phyloP scores from a whole-genome alignment of 1,284 basidiomycete species.

The Irpex lacteus region DNA sequence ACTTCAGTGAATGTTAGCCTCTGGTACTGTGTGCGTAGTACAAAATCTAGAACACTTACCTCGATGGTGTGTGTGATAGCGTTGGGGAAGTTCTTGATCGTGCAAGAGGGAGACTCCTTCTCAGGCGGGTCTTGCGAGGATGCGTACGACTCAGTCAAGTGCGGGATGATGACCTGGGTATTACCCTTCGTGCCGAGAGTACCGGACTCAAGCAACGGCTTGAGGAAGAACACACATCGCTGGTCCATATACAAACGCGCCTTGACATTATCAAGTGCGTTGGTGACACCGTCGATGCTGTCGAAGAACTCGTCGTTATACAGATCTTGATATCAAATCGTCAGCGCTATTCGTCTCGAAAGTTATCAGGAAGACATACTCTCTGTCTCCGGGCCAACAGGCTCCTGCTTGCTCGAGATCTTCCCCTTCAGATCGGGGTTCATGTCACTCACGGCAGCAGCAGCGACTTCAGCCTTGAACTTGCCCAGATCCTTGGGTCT shows the following conservation, averaged over 20 bases:
- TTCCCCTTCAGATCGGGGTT: slow-evolving; percentile 91
- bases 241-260: slow-evolving; percentile 99
- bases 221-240: slow-evolving; percentile 96
- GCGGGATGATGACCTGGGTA: slow-evolving; percentile 93
- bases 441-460: slow-evolving; percentile 92
- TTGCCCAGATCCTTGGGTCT: slow-evolving; percentile 95
- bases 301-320: slow-evolving; percentile 92
- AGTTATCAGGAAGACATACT: slow-evolving; percentile 46
- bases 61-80: slow-evolving; percentile 99
- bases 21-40: neutral
- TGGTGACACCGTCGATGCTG: slow-evolving; percentile 93
- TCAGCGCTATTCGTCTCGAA: slow-evolving; percentile 2
- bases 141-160: slow-evolving; percentile 96
- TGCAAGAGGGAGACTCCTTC: slow-evolving; percentile 97
- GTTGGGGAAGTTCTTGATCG: slow-evolving; percentile 99
- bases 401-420: slow-evolving; percentile 89
- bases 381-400: slow-evolving; percentile 93
- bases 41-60: slow-evolving; percentile 37
- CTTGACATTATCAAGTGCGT: slow-evolving; percentile 97
- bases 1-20: slow-evolving; percentile 45
- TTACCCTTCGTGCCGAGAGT: slow-evolving; percentile 99
- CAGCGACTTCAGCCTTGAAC: slow-evolving; percentile 97
- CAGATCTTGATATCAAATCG: slow-evolving; percentile 50
- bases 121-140: slow-evolving; percentile 99
- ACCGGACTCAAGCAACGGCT: slow-evolving; percentile 96